A percentile compares a stretch with the other conserved stretches of the same genome.
These are phyloP conservation scores for Lentinula sp. DNA, from an alignment of 768 basidiomycete genomes.

Conservation along the genomic window DNA sequence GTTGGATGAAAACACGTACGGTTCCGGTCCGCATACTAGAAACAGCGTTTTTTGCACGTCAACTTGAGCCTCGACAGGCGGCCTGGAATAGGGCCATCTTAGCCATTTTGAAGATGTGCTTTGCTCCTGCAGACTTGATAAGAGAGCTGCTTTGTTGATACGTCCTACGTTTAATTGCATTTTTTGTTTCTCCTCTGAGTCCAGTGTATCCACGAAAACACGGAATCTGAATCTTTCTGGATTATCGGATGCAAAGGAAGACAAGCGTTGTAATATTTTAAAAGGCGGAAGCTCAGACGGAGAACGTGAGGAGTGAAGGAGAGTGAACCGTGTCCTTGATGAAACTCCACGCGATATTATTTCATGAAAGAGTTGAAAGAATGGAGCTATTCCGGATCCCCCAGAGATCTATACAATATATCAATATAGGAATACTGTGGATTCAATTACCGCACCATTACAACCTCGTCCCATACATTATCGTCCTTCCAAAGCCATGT, in stretches of 20 bases:
- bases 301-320: constrained; percentile 66
- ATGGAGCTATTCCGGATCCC: constrained; percentile 84
- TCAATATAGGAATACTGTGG: neutral
- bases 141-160: constrained; percentile 46
- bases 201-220: constrained; percentile 54
- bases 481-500: constrained; percentile 55
- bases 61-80: constrained; percentile 12
- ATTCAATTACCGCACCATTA: constrained; percentile 50
- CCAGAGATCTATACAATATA: constrained; percentile 61
- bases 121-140: constrained; percentile 29
- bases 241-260: constrained; percentile 37
- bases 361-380: constrained; percentile 67
- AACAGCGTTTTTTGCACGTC: constrained; percentile 45
- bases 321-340: constrained; percentile 52
- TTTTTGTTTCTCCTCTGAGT: constrained; percentile 8
- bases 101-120: constrained; percentile 26
- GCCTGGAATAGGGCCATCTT: constrained; percentile 22
- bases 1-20: constrained; percentile 36
- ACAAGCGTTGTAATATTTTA: constrained; percentile 48
- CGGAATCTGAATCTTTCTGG: constrained; percentile 52
- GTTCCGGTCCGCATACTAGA: constrained; percentile 81
- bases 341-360: constrained; percentile 28
- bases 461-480: constrained; percentile 65
- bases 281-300: constrained; percentile 67
- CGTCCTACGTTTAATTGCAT: constrained; percentile 38